Evolutionary conservation across 805 yeast genomes (phyloP).

Genomic region (Zygotorulaspora chibaensis): DNA sequence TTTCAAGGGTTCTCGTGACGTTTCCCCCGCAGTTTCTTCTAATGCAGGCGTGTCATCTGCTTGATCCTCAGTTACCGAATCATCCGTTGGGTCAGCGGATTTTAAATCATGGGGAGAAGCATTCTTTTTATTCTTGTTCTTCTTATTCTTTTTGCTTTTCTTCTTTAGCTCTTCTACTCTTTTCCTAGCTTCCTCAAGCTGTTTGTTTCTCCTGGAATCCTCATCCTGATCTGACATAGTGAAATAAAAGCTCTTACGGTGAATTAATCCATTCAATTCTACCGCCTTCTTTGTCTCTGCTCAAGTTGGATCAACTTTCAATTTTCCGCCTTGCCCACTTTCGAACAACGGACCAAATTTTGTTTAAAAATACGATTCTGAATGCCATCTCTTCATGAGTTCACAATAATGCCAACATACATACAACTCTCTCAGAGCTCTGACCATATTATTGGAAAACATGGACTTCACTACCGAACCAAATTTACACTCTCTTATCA

Average conservation of each 20-base stretch:
- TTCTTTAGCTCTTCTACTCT: constrained; percentile 67
- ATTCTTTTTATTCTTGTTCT: constrained; percentile 36
- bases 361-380: background rate
- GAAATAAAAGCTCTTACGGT: background rate
- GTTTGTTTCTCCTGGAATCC: constrained; percentile 47
- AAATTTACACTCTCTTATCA: constrained; percentile 62
- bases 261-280: background rate
- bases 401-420: background rate
- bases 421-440: background rate
- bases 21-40: constrained; percentile 12
- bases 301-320: background rate
- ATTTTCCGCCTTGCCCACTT: background rate
- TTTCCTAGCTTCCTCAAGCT: constrained; percentile 70
- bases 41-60: constrained; percentile 6
- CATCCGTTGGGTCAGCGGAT: constrained; percentile 2
- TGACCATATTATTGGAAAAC: background rate
- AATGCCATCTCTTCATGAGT: background rate
- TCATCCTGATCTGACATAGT: constrained; percentile 33
- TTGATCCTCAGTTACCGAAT: constrained; percentile 40
- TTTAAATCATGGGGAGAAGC: constrained; percentile 15
- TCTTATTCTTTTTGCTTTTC: constrained; percentile 47
- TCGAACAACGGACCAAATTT: background rate
- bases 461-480: constrained; percentile 67
- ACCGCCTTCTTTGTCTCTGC: background rate
- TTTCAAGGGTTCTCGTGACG: constrained; percentile 23